Evolutionary conservation across 768 basidiomycete genomes (phyloP).

Genomic region (Amanita molliuscula): DNA sequence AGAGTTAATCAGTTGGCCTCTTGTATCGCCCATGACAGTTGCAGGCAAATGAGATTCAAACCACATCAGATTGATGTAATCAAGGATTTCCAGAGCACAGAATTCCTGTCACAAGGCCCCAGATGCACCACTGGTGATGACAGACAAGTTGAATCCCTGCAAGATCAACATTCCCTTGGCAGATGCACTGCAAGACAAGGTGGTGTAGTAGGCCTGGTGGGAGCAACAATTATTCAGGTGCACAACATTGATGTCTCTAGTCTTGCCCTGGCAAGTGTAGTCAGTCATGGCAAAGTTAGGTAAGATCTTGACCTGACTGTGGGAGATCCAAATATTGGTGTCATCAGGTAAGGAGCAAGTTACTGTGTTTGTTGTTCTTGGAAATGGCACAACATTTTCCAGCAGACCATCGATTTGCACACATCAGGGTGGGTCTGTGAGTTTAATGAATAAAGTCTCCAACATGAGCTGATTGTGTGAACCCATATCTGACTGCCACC

Average conservation of each 20-base stretch:
- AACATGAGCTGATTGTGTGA: slow-evolving; percentile 13
- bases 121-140: not conserved
- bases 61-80: not conserved
- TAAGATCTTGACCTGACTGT: slow-evolving; percentile 16
- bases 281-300: slow-evolving; percentile 12
- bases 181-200: not conserved
- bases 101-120: not conserved
- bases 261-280: slow-evolving; percentile 11
- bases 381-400: not conserved
- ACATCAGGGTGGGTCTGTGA: not conserved
- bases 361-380: not conserved
- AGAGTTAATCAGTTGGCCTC: not conserved
- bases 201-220: slow-evolving; percentile 6
- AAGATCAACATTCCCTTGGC: not conserved
- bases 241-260: slow-evolving; percentile 8
- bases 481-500: slow-evolving; percentile 16
- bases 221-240: slow-evolving; percentile 6
- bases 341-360: slow-evolving; percentile 11
- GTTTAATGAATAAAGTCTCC: slow-evolving; percentile 17
- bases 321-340: slow-evolving; percentile 6
- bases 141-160: not conserved
- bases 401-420: not conserved
- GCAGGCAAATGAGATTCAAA: not conserved
- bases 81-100: not conserved
- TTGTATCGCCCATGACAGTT: not conserved